phyloP scores from a whole-genome alignment of 306 rosid species.

The Geum urbanum region DNA sequence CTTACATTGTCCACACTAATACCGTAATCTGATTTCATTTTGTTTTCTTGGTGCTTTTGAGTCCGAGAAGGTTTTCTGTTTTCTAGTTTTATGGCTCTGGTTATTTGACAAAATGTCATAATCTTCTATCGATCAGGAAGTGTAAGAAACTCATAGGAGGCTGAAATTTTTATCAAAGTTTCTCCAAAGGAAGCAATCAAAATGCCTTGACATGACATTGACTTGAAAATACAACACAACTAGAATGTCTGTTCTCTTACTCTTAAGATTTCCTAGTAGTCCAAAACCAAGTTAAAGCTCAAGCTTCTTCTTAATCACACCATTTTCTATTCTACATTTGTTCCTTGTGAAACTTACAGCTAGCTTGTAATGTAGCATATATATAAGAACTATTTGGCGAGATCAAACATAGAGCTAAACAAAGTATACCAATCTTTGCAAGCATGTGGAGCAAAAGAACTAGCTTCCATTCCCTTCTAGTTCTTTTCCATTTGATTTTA shows the following conservation, averaged over 20 bases:
- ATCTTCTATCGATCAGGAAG: background rate
- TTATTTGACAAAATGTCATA: background rate
- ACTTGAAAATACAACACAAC: constrained; percentile 26
- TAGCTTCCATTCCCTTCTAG: constrained; percentile 8
- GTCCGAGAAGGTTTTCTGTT: too few relatives aligned
- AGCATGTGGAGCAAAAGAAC: constrained; percentile 26
- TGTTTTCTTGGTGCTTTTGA: too few relatives aligned
- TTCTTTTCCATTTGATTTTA: constrained; percentile 31
- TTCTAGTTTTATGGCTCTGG: background rate
- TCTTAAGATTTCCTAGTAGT: constrained; percentile 42
- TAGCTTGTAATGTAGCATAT: background rate
- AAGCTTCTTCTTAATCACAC: constrained; percentile 16
- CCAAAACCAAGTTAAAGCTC: constrained; percentile 12
- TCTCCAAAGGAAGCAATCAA: constrained; percentile 50
- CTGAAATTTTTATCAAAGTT: constrained; percentile 29
- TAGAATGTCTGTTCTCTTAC: constrained; percentile 35
- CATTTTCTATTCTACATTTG: constrained; percentile 24
- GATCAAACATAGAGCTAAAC: background rate
- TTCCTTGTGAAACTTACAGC: background rate
- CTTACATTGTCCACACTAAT: background rate
- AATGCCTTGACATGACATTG: constrained; percentile 36
- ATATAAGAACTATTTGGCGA: background rate
- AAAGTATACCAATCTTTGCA: background rate
- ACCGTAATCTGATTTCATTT: background rate
- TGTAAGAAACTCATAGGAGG: constrained; percentile 27